Evolutionary conservation across 768 basidiomycete genomes (phyloP).

Genomic region (Suillus weaverae): DNA sequence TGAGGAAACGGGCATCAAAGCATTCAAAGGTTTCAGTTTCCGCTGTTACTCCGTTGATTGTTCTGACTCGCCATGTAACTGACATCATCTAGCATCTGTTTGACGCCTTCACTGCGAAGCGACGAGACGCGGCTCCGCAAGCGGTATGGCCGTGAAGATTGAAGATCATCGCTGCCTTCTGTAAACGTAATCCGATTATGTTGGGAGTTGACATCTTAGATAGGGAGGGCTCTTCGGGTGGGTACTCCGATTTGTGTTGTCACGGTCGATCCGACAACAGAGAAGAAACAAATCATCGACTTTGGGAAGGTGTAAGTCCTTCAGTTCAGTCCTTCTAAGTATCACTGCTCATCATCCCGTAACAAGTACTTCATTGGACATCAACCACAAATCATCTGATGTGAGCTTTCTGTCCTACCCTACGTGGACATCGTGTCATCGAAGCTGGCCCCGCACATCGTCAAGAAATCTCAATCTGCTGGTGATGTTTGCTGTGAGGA

Average conservation of each 20-base stretch:
- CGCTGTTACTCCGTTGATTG: not conserved
- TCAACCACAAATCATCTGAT: conserved; percentile 90
- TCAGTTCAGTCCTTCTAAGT: not conserved
- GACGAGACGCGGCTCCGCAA: conserved; percentile 87
- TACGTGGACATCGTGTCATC: not conserved
- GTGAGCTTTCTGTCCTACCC: conserved; percentile 38
- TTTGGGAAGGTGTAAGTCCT: conserved; percentile 88
- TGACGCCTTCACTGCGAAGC: conserved; percentile 94
- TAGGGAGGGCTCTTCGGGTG: conserved; percentile 81
- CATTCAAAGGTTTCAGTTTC: conserved; percentile 83
- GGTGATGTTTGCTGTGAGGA: conserved; percentile 97
- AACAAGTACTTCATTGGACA: conserved; percentile 88
- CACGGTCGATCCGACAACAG: conserved; percentile 81
- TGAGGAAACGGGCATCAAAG: conserved; percentile 88
- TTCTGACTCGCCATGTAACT: conserved; percentile 49
- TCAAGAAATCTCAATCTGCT: conserved; percentile 94
- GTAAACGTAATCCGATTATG: conserved; percentile 96
- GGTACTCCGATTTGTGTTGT: conserved; percentile 97
- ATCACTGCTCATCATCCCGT: conserved; percentile 6
- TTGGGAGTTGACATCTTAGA: conserved; percentile 96
- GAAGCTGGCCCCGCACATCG: conserved; percentile 48
- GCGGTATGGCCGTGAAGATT: conserved; percentile 97
- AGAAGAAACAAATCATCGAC: conserved; percentile 87
- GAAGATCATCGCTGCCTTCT: conserved; percentile 91
- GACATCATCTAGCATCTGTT: conserved; percentile 99